Evolutionary conservation across 148 eudicot genomes (phyloP), one percentile per base, ranked within the genome.

Genomic region (Silene conica): DNA sequence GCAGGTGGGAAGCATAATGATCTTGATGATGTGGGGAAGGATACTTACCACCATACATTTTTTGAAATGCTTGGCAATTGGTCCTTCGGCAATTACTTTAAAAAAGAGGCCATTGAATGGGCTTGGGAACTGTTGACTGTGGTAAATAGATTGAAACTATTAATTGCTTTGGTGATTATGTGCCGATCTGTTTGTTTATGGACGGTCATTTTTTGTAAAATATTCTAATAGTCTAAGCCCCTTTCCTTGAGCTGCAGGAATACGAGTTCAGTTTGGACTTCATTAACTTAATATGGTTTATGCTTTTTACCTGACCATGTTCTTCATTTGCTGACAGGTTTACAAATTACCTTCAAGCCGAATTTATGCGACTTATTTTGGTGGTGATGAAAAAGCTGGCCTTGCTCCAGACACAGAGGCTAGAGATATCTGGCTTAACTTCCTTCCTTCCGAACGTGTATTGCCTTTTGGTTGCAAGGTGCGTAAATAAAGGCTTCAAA

Each of bases 1-100:
- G 99, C 99, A 12, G 99, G 99, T 69, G 99, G 97, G 55, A 95
- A 95, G 75, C 99, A 95, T 82, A 95, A 95, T 76, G 99, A 95
- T 82, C 89, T 95, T 31, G 99, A 95, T 72, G 99, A 95, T 84
- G 99, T 95, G 58, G 99, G 99, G 52, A 95, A 92, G 79, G 99
- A 95, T 66, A 95, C 99, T 56, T 95, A 95, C 70, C 99, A 95
- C 69, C 99, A 95, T 69, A 95, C 99, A 20, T 95, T 92, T 81
- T 95, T 95, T 65, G 99, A 95, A 77, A 95, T 95, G 99, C 92
- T 95, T 67, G 99, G 99, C 69, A 95, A 95, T 80, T 95, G 99
- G 99, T 90, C 97, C 1, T 95, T 95, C 72, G 99, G 99, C 56
- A 89, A 95, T 76, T 95, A 95, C 76, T 95, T 95, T 60, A 95